These are phyloP conservation scores for Diaporthe helianthi DNA, from an alignment of 2,329 filamentous ascomycete species.

Conservation along the genomic window DNA sequence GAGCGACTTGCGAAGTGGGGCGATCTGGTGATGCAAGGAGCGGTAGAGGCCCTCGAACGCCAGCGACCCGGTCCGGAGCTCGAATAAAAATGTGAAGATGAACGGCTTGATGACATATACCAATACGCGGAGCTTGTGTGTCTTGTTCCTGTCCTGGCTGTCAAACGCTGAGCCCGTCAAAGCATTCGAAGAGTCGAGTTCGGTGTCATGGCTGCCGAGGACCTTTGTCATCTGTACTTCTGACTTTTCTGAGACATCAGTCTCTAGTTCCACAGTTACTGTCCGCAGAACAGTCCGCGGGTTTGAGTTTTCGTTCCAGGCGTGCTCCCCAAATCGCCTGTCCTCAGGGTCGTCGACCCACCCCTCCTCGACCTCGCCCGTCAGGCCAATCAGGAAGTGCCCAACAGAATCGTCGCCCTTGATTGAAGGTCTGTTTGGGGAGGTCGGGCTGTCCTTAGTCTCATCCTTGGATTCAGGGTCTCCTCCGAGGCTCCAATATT, in stretches of 20 bases:
- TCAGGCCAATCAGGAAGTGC: constrained; percentile 72
- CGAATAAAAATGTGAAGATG: constrained; percentile 78
- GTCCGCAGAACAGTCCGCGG: constrained; percentile 69
- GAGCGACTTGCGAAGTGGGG: constrained; percentile 64
- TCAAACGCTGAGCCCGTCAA: constrained; percentile 43
- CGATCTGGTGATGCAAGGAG: constrained; percentile 66
- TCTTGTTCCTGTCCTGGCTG: constrained; percentile 60
- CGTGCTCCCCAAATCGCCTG: constrained; percentile 43
- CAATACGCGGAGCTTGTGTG: constrained; percentile 68
- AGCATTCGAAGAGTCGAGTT: constrained; percentile 34
- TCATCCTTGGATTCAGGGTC: constrained; percentile 28
- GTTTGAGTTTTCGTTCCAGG: constrained; percentile 47
- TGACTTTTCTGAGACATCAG: constrained; percentile 46
- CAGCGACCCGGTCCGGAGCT: constrained; percentile 64
- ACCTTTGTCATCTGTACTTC: constrained; percentile 56
- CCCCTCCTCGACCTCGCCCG: constrained; percentile 66
- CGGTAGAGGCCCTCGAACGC: constrained; percentile 63
- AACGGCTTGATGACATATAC: constrained; percentile 79
- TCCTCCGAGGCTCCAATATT: constrained; percentile 63
- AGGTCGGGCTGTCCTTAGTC: constrained; percentile 15
- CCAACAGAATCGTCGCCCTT: constrained; percentile 43
- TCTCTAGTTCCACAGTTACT: constrained; percentile 69
- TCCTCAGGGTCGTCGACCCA: constrained; percentile 42
- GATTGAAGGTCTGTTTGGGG: constrained; percentile 20
- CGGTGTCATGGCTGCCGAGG: constrained; percentile 49